Percentiles rank a stretch among this genome's conserved stretches.
These are phyloP conservation scores for Monosporascus ibericus DNA, from an alignment of 2,329 filamentous ascomycete genomes.

Conservation along the genomic window DNA sequence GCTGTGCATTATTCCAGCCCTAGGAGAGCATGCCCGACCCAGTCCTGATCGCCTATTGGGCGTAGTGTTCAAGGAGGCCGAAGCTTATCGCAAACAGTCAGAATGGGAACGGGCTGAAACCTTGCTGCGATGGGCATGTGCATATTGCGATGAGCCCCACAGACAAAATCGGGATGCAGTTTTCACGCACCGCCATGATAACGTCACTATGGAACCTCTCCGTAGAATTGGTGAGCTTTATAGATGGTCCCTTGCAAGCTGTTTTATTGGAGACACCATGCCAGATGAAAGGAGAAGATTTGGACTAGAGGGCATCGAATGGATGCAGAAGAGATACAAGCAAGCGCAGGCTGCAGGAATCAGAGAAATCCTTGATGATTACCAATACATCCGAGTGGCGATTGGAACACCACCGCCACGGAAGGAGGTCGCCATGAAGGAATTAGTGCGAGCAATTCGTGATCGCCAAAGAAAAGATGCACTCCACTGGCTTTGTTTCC, in stretches of 20 bases:
- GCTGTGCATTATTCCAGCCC: constrained; percentile 3
- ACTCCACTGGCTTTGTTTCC: background rate
- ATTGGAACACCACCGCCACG: background rate
- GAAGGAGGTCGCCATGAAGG: background rate
- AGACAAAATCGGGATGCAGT: no score
- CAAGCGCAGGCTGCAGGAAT: background rate
- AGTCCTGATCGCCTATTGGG: background rate
- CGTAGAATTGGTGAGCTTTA: background rate
- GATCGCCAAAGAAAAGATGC: background rate
- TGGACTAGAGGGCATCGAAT: background rate
- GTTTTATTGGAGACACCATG: background rate
- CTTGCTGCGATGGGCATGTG: background rate
- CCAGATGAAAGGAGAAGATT: background rate
- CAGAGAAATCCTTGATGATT: background rate
- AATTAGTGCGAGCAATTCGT: background rate
- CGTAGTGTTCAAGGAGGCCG: background rate
- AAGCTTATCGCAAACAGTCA: background rate
- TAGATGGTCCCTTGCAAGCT: background rate
- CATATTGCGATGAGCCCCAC: background rate
- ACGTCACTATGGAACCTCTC: background rate
- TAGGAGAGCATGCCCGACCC: background rate
- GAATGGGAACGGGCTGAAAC: background rate
- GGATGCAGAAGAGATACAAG: background rate
- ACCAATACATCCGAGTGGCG: background rate
- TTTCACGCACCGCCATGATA: background rate